Conservation (phyloP, 805 yeast genomes). For the Candida ovalis region DNA sequence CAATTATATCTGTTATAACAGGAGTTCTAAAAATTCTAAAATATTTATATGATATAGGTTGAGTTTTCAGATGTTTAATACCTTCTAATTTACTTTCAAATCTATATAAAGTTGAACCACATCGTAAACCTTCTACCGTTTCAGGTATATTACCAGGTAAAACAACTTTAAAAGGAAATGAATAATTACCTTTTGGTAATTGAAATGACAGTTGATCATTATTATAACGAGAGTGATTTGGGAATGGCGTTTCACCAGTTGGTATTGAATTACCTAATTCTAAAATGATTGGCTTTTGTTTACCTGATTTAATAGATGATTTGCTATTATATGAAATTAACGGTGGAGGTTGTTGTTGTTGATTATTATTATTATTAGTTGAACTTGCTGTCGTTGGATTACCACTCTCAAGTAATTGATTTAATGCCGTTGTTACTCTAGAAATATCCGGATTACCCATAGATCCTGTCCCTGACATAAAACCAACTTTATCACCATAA, state of each 20-base stretch:
- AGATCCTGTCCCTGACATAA: not conserved
- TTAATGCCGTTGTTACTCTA: slow-evolving; percentile 9
- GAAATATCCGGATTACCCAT: not conserved
- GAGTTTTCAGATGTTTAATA: slow-evolving; percentile 12
- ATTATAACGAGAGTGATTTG: slow-evolving; percentile 12
- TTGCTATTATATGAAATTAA: too few relatives aligned
- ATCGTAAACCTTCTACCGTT: slow-evolving; percentile 46
- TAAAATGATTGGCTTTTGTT: not conserved
- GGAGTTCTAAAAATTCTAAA: slow-evolving; percentile 43
- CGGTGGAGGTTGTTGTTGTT: not conserved
- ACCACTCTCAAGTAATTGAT: slow-evolving; percentile 6
- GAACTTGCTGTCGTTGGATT: not conserved
- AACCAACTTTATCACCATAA: slow-evolving; percentile 33
- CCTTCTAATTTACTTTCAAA: slow-evolving; percentile 29
- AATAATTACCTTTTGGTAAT: slow-evolving; percentile 50
- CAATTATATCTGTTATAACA: slow-evolving; percentile 35
- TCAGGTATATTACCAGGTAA: slow-evolving; percentile 47
- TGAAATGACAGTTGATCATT: slow-evolving; percentile 24
- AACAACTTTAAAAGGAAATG: slow-evolving; percentile 41
- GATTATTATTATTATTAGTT: not conserved
- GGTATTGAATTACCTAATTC: slow-evolving; percentile 12
- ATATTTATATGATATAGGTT: slow-evolving; percentile 28
- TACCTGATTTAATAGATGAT: not conserved
- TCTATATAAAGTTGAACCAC: slow-evolving; percentile 41
- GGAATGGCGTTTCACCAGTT: slow-evolving; percentile 33